Evolutionary conservation across 805 yeast genomes (phyloP).

Genomic region (Huiozyma naganishii): DNA sequence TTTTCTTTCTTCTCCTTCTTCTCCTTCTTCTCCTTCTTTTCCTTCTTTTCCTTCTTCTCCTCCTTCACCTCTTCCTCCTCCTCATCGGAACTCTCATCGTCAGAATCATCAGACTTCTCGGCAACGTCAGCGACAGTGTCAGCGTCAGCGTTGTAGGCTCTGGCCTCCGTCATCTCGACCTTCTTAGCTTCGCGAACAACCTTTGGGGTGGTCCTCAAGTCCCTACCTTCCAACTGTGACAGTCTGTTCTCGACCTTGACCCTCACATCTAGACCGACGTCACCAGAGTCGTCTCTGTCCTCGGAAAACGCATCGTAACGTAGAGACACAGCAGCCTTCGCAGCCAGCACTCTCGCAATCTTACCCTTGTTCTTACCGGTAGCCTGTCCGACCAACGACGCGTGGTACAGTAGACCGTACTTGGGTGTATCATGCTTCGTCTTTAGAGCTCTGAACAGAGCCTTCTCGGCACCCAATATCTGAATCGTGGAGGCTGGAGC

Average conservation of each 20-base stretch:
- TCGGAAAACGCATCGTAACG: constrained; percentile 96
- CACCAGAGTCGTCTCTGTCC: constrained; percentile 93
- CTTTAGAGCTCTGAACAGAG: constrained; percentile 94
- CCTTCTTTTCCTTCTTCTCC: constrained; percentile 29
- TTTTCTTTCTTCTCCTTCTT: constrained; percentile 25
- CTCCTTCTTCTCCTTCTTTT: constrained; percentile 28
- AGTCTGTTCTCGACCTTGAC: constrained; percentile 90
- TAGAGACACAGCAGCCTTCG: constrained; percentile 93
- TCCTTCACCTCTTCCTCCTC: constrained; percentile 29
- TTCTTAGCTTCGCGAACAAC: constrained; percentile 75
- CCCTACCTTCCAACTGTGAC: constrained; percentile 94
- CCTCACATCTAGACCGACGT: constrained; percentile 83
- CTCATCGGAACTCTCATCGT: constrained; percentile 31
- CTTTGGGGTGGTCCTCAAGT: constrained; percentile 79
- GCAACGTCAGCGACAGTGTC: constrained; percentile 49
- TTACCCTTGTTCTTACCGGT: constrained; percentile 97
- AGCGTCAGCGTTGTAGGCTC: constrained; percentile 91
- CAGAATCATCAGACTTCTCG: constrained; percentile 24
- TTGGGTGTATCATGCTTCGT: constrained; percentile 98
- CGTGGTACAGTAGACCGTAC: constrained; percentile 94
- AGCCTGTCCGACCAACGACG: constrained; percentile 95
- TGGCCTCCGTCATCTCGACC: constrained; percentile 74
- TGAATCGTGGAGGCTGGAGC: constrained; percentile 98
- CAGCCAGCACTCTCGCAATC: constrained; percentile 96
- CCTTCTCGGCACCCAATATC: constrained; percentile 98